These are phyloP conservation scores for Hyphodiscus sp. DNA, from an alignment of 2,329 filamentous ascomycete species.

Conservation along the genomic window DNA sequence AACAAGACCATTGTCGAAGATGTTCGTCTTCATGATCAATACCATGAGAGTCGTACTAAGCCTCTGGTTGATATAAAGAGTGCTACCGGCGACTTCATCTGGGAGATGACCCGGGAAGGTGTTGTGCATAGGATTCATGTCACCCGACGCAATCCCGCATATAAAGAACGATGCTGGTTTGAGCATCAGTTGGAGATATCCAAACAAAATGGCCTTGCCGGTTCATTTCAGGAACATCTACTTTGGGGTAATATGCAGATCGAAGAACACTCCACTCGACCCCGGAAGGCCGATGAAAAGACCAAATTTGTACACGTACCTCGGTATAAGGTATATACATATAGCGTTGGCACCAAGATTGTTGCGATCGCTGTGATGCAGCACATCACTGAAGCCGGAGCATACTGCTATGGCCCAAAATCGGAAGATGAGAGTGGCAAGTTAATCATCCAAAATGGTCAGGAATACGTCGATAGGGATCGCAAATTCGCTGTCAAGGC, in stretches of 20 bases:
- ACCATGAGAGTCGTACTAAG: not conserved
- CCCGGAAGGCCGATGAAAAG: no score
- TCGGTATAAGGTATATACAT: conserved; percentile 19
- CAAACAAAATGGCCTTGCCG: conserved; percentile 1
- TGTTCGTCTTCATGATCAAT: not conserved
- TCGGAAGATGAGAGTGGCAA: not conserved
- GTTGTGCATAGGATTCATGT: not conserved
- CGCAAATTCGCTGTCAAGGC: conserved; percentile 37
- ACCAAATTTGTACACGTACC: not conserved
- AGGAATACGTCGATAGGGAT: not conserved
- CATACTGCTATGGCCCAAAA: not conserved
- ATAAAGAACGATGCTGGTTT: not conserved
- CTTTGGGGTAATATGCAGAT: conserved; percentile 10
- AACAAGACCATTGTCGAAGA: not conserved
- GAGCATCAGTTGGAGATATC: not conserved
- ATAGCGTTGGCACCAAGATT: conserved; percentile 8
- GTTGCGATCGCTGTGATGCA: conserved; percentile 14
- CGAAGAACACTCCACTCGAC: not conserved
- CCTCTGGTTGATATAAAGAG: not conserved
- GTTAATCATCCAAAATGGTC: not conserved
- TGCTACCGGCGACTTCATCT: not conserved
- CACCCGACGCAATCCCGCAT: not conserved
- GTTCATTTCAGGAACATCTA: not conserved
- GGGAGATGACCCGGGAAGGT: not conserved
- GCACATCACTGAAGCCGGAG: conserved; percentile 7